These are phyloP conservation scores for Ascodesmis nigricans DNA, from an alignment of 495 filamentous ascomycete species.

Conservation along the genomic window DNA sequence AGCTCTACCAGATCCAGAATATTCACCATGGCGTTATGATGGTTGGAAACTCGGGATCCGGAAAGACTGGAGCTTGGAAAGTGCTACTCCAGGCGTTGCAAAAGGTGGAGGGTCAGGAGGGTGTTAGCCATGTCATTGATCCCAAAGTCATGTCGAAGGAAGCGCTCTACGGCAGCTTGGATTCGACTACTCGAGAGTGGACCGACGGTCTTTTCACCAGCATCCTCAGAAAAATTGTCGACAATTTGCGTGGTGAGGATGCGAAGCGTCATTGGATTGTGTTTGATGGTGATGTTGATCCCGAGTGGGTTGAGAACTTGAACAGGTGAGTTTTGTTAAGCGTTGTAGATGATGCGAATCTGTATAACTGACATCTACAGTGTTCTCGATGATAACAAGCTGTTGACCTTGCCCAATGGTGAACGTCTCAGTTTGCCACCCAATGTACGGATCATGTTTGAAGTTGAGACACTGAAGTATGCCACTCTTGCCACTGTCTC, in stretches of 20 bases:
- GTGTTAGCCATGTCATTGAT: conserved; percentile 92
- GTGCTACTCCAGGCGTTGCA: conserved; percentile 84
- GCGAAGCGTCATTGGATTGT: conserved; percentile 97
- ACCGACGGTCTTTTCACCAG: conserved; percentile 96
- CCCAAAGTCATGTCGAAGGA: conserved; percentile 99
- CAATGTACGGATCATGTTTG: conserved; percentile 98
- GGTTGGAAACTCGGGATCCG: conserved; percentile 86
- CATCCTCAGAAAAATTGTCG: conserved; percentile 91
- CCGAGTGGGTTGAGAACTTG: conserved; percentile 97
- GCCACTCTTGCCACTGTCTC: conserved; percentile 90
- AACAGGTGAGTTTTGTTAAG: conserved; percentile 35
- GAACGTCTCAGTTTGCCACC: conserved; percentile 82
- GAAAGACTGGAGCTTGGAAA: conserved; percentile 89
- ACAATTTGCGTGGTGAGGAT: conserved; percentile 93
- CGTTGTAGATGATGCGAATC: not conserved
- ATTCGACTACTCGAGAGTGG: conserved; percentile 95
- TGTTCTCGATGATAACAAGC: conserved; percentile 95
- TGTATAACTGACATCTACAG: conserved; percentile 20
- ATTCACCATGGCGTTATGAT: conserved; percentile 99
- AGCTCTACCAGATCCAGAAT: conserved; percentile 90
- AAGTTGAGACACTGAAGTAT: conserved; percentile 96
- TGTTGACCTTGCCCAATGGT: conserved; percentile 88
- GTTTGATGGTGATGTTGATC: conserved; percentile 96
- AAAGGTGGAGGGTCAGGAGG: conserved; percentile 71
- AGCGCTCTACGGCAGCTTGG: conserved; percentile 77